These are phyloP conservation scores for Scedosporium boydii DNA, from an alignment of 2,329 filamentous ascomycete species.

Conservation along the genomic window DNA sequence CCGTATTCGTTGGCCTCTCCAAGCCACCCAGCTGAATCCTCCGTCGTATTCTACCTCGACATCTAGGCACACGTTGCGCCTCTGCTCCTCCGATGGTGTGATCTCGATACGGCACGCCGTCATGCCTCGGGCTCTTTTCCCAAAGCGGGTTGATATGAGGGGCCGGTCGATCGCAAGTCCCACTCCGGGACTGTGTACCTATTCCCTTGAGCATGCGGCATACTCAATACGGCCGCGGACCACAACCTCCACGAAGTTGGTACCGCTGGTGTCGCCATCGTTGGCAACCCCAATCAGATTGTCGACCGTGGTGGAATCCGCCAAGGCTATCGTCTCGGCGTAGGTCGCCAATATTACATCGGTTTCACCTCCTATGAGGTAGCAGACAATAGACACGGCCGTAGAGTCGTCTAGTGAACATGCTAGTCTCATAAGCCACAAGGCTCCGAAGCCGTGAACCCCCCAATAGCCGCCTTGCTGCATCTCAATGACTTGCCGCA, in stretches of 20 bases:
- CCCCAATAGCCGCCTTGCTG: too few species aligned
- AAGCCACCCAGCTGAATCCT: not conserved
- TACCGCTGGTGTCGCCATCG: not conserved
- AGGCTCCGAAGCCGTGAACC: not conserved
- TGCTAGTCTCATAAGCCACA: not conserved
- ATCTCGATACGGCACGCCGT: not conserved
- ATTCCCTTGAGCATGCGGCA: not conserved
- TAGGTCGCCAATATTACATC: not conserved
- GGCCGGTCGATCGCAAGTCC: not conserved
- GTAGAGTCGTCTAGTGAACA: not conserved
- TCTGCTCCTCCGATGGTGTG: not conserved
- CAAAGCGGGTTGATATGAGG: not conserved
- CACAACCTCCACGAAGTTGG: not conserved
- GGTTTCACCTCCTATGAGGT: not conserved
- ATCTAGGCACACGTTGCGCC: not conserved
- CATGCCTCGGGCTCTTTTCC: not conserved
- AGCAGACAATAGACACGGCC: not conserved
- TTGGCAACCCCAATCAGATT: not conserved
- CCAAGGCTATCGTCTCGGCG: not conserved
- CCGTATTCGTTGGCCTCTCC: not conserved
- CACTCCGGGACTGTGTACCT: not conserved
- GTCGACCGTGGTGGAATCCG: not conserved
- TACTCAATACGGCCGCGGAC: not conserved
- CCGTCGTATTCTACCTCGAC: not conserved
- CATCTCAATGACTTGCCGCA: too few species aligned